These are phyloP conservation scores for Rhizopus delemar DNA, from an alignment of 371 early-diverging fungal species.

Conservation along the genomic window DNA sequence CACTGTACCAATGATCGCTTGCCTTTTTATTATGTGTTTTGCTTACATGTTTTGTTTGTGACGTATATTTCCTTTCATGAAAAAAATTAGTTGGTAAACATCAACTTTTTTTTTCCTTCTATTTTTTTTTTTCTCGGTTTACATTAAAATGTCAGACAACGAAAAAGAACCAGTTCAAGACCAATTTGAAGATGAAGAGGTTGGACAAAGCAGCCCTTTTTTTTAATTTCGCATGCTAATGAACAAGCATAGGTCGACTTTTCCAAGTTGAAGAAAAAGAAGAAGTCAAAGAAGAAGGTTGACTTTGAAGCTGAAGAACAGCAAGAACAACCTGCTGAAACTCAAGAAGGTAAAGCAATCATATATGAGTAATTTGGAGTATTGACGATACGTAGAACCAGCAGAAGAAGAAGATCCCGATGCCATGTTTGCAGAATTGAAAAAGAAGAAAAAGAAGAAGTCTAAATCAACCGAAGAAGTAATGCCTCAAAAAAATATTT, in stretches of 20 bases:
- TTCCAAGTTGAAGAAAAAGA: conserved; percentile 58
- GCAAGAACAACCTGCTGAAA: conserved; percentile 8
- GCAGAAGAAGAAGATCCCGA: conserved; percentile 64
- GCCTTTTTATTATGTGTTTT: too few relatives aligned
- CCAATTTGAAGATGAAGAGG: conserved; percentile 52
- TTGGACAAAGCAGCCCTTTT: not conserved
- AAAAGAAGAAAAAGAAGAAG: conserved; percentile 93
- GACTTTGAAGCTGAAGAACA: conserved; percentile 42
- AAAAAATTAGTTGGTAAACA: too few relatives aligned
- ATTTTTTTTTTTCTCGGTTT: not conserved
- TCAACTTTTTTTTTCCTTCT: not conserved
- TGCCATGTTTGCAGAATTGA: conserved; percentile 82
- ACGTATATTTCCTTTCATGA: too few relatives aligned
- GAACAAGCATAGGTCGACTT: conserved; percentile 41
- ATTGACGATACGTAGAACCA: not conserved
- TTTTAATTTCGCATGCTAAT: too few relatives aligned
- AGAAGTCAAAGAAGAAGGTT: conserved; percentile 60
- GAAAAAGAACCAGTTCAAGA: conserved; percentile 46
- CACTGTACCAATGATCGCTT: too few relatives aligned
- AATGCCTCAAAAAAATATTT: conserved; percentile 7
- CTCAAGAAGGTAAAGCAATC: conserved; percentile 1
- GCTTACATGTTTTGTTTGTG: too few relatives aligned
- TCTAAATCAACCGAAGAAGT: conserved; percentile 59
- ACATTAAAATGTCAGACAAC: conserved; percentile 43
- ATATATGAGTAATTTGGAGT: not conserved